Evolutionary conservation across 352 stramenopile genomes (phyloP), one percentile per base, ranked within the genome.

Genomic region (Pythium apleroticum): DNA sequence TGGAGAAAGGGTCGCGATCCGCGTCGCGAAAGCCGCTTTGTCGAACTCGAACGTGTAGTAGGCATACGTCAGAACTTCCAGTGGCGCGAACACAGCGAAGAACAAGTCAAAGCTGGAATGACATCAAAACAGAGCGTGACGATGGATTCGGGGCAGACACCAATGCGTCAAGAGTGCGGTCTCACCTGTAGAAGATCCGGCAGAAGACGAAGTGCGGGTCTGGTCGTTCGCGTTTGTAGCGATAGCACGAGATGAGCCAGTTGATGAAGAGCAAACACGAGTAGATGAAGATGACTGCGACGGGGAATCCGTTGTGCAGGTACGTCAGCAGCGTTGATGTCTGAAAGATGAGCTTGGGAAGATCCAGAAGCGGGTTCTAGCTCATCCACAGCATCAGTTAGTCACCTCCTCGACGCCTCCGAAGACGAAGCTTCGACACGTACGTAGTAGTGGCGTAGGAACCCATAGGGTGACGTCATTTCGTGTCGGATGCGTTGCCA

Each of bases 11-110:
- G 65, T 57, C 30, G 77, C 76, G 4, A 56, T 60, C 33, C 73
- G 76, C 1, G 69, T 80, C 15, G 15, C 54, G 28, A 86, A 87
- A 8, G 59, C 74, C 17, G 41, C 69, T 12, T 65, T 63, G n/a
- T 82, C 66, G 28, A 87, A 81, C 22, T 64, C 6, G 30, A 89
- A 89, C 10, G 69, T 66, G 37, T 74, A 53, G 46, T 78, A 75
- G 10, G 75, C 74, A 52, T 78, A 84, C 0, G 74, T 39, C 2
- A 89, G 54, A 17, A 84, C 72, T 15, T 77, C 57, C 0, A 86
- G 39, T 5, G 74, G 77, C 24, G 77, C 73, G 49, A 86, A 85
- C 12, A 86, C 80, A 1, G 76, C 80, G 61, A 89, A 89, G 49
- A 89, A 86, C 46, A 89, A 41, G 19, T 89, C 76, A 30, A 86